These are phyloP conservation scores for Coix lacrymajobi DNA, from an alignment of 176 grass and related monocot genomes.

Conservation along the genomic window DNA sequence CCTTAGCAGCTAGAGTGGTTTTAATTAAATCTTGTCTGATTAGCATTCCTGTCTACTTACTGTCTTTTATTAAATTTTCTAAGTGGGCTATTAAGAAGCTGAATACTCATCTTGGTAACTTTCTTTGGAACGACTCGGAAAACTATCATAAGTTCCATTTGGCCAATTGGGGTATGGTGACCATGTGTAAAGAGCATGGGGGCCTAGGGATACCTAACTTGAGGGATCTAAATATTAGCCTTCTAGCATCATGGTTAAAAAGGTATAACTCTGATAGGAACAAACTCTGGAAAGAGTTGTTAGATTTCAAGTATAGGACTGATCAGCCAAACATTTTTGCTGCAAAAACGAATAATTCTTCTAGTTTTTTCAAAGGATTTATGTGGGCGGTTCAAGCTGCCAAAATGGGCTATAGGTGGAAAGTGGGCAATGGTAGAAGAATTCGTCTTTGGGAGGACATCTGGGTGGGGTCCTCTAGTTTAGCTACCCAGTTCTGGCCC, in stretches of 20 bases:
- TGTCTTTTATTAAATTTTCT: neutral
- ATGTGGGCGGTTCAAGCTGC: neutral
- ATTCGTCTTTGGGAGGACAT: too few relatives aligned
- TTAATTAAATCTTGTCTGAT: too few relatives aligned
- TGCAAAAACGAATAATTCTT: rapidly evolving
- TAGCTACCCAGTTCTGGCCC: neutral
- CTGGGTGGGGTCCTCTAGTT: neutral
- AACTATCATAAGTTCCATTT: too few relatives aligned
- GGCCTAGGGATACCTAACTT: neutral
- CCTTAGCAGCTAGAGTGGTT: too few relatives aligned
- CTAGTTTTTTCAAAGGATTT: neutral
- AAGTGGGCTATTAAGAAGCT: neutral
- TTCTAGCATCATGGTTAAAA: neutral
- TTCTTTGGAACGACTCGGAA: too few relatives aligned
- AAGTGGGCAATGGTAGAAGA: neutral
- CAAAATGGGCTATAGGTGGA: neutral
- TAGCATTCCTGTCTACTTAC: rapidly evolving
- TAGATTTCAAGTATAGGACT: neutral
- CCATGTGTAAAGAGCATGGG: neutral
- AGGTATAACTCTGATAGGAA: neutral
- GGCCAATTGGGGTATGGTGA: neutral
- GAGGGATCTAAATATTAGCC: neutral
- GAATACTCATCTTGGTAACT: too few relatives aligned
- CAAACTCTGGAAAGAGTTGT: neutral
- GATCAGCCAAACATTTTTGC: rapidly evolving